Evolutionary conservation across 2,329 filamentous ascomycete genomes (phyloP).

Genomic region (Colletotrichum australisinense): DNA sequence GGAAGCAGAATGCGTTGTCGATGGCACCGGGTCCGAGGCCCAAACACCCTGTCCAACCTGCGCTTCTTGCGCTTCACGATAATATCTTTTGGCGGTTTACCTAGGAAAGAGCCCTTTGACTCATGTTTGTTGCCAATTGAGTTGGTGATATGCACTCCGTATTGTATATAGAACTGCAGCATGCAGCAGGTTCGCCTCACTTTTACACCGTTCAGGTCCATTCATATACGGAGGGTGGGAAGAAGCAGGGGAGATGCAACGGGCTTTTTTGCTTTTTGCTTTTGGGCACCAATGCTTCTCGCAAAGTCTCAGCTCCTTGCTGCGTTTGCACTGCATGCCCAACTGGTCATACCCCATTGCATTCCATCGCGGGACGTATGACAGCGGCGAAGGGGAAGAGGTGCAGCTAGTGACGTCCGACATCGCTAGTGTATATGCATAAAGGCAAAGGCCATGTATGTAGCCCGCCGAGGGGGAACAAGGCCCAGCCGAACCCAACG

Average conservation of each 20-base stretch:
- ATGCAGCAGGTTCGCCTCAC: slow-evolving; percentile 30
- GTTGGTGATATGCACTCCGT: slow-evolving; percentile 13
- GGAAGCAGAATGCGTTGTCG: background rate
- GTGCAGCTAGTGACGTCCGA: slow-evolving; percentile 33
- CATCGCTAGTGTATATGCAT: slow-evolving; percentile 23
- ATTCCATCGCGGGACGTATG: background rate
- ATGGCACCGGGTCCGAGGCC: background rate
- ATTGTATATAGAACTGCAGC: slow-evolving; percentile 4
- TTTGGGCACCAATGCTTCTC: slow-evolving; percentile 35
- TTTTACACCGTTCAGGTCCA: slow-evolving; percentile 13
- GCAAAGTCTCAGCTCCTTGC: background rate
- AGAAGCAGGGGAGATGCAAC: background rate
- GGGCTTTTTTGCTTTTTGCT: background rate
- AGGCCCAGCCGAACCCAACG: slow-evolving; percentile 4
- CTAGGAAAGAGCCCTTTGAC: background rate
- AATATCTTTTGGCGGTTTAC: background rate
- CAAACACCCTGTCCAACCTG: background rate
- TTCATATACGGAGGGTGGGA: background rate
- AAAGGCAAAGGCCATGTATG: background rate
- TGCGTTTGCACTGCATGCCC: background rate
- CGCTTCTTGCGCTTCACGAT: slow-evolving; percentile 30
- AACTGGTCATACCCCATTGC: background rate
- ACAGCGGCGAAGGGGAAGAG: background rate
- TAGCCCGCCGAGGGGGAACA: background rate
- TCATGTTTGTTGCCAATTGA: background rate